Conservation (phyloP, 306 rosid genomes). For the Cucurbita argyrosperma region DNA sequence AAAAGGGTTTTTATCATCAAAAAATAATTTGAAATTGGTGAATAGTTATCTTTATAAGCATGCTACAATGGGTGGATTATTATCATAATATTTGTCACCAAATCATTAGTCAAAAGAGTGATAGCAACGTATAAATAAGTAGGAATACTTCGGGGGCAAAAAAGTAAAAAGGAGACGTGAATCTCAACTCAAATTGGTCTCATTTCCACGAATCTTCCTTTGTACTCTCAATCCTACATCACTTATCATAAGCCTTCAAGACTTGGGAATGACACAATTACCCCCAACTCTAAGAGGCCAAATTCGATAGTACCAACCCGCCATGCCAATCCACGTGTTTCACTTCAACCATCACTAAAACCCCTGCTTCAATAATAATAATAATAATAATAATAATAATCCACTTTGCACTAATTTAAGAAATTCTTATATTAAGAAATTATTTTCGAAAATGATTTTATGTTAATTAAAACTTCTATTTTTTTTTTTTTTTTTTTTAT, state of each 20-base stretch:
- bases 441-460: too few relatives aligned
- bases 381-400: too few relatives aligned
- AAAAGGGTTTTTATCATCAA: background rate
- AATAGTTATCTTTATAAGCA: background rate
- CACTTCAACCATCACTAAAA: too few relatives aligned
- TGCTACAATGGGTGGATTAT: background rate
- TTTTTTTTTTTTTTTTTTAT: too few relatives aligned
- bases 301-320: too few relatives aligned
- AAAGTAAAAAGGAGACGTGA: background rate
- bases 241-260: background rate
- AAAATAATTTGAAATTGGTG: background rate
- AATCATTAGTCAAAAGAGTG: background rate
- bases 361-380: too few relatives aligned
- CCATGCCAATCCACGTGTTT: too few relatives aligned
- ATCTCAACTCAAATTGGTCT: background rate
- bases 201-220: slow-evolving; percentile 7
- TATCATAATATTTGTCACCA: background rate
- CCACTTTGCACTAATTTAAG: too few relatives aligned
- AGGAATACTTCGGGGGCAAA: background rate
- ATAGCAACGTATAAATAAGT: background rate
- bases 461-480: too few relatives aligned
- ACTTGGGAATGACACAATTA: background rate
- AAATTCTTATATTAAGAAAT: too few relatives aligned
- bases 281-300: background rate
- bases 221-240: background rate